These are phyloP conservation scores for Myxozyma monticola DNA, from an alignment of 805 yeast genomes.

Conservation along the genomic window DNA sequence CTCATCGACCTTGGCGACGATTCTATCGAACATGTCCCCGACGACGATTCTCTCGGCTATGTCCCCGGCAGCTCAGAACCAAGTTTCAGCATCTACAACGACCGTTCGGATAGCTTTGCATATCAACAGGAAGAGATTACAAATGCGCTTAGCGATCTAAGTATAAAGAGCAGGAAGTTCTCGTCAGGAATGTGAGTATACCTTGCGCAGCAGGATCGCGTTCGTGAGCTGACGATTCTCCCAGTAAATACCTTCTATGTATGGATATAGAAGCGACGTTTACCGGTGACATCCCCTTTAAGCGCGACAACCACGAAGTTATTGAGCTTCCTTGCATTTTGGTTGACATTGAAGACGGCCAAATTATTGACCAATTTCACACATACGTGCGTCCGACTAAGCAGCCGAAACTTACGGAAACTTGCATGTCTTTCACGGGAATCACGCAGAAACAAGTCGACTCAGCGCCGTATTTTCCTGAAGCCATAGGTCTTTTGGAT, in stretches of 20 bases:
- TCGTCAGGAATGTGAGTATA: too few relatives aligned
- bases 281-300: slow-evolving; percentile 11
- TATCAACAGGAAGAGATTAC: too few relatives aligned
- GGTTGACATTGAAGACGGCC: slow-evolving; percentile 16
- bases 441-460: slow-evolving; percentile 17
- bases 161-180: too few relatives aligned
- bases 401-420: not conserved
- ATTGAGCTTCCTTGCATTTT: slow-evolving; percentile 36
- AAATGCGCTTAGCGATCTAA: too few relatives aligned
- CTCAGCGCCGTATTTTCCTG: slow-evolving; percentile 23
- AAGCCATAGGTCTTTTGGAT: slow-evolving; percentile 16
- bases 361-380: slow-evolving; percentile 29
- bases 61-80: too few relatives aligned
- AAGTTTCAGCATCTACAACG: too few relatives aligned
- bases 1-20: too few relatives aligned
- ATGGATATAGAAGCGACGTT: slow-evolving; percentile 31
- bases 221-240: too few relatives aligned
- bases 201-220: too few relatives aligned
- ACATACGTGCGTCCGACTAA: slow-evolving; percentile 23
- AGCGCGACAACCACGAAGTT: slow-evolving; percentile 23
- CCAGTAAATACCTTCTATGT: slow-evolving; percentile 27
- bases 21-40: too few relatives aligned
- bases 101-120: too few relatives aligned
- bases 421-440: slow-evolving; percentile 26
- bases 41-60: too few relatives aligned